Percentiles rank a stretch among this genome's conserved stretches.
phyloP scores from a whole-genome alignment of 257 asterid species.

The Knoxia roxburghii region DNA sequence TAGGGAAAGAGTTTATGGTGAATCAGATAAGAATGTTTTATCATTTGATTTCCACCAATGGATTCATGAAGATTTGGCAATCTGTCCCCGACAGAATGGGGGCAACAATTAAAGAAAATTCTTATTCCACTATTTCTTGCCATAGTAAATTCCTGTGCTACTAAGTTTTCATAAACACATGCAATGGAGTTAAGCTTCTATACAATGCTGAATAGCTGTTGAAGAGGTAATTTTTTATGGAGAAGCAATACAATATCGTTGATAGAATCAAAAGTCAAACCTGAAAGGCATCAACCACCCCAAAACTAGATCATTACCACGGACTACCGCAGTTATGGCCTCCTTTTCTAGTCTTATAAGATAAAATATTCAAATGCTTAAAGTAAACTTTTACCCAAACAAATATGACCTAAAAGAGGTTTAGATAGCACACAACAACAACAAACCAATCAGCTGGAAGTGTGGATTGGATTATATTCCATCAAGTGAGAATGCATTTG shows the following conservation, averaged over 20 bases:
- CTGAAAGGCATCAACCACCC: not conserved
- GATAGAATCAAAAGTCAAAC: not conserved
- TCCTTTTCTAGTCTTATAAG: not conserved
- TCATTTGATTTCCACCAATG: not conserved
- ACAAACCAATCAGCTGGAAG: not conserved
- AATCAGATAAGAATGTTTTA: not conserved
- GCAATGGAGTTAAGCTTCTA: not conserved
- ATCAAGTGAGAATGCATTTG: not conserved
- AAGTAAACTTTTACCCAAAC: not conserved
- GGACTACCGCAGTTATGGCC: not conserved
- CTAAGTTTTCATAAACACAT: not conserved
- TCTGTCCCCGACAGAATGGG: not conserved
- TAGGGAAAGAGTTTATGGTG: not conserved
- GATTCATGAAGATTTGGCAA: not conserved
- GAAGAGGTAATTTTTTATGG: not conserved
- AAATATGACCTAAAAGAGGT: not conserved
- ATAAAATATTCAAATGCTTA: not conserved
- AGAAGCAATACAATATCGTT: not conserved
- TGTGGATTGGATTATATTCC: not conserved
- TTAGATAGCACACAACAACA: not conserved
- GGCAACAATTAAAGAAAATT: not conserved
- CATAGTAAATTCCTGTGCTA: not conserved
- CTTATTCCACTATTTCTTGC: not conserved
- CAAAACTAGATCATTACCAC: not conserved
- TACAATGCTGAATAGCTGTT: not conserved